Base-by-base conservation (phyloP, 192 early-diverging fungal species). In the Haplosporangium gracile region DNA sequence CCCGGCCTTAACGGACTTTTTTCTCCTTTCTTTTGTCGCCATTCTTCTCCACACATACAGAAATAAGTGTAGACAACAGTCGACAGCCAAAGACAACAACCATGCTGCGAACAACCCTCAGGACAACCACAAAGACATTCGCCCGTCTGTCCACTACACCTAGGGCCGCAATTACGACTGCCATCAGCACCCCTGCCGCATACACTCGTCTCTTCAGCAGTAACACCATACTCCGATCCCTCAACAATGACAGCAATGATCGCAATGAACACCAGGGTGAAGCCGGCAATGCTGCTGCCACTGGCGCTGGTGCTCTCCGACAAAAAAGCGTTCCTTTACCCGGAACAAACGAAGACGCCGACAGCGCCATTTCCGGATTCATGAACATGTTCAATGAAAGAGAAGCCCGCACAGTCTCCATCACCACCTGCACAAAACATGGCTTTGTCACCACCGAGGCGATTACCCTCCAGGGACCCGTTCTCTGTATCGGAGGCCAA, bases 361-460 rank as follows among this genome's bases (percentile, higher is more conserved):
- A 80, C 72, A 74, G 75, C 22, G 84, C 84, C 45, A 86, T 86
- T 26, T 88, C 90, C 16, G 90, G 89, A 26, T 93, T 93, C 80
- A 85, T 72, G 51, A 93, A 93, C 53, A 91, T 93, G 91, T 93
- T 92, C 80, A 90, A 90, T 69, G 89, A 88, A 34, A 82, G 74
- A 16, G 82, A 81, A 20, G 85, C 85, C 7, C 78, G 84, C 36
- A 89, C 90, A 2, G 88, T 85, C 22, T 85, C 89, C 20, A 83
- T 92, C 47, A 88, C 88, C 65, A 75, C 80, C 4, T 88, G 92
- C 34, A 93, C 89, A 42, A 90, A 90, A 69, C 72, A 91, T 75
- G 92, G 92, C 0, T 92, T 93, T 77, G 89, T 93, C 4, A 84
- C 90, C 20, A 89, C 89, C 10, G 89, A 90, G 49, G 87, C 88